Base-by-base conservation (phyloP, 2,329 filamentous ascomycete genomes). In the Trichoderma sp. region DNA sequence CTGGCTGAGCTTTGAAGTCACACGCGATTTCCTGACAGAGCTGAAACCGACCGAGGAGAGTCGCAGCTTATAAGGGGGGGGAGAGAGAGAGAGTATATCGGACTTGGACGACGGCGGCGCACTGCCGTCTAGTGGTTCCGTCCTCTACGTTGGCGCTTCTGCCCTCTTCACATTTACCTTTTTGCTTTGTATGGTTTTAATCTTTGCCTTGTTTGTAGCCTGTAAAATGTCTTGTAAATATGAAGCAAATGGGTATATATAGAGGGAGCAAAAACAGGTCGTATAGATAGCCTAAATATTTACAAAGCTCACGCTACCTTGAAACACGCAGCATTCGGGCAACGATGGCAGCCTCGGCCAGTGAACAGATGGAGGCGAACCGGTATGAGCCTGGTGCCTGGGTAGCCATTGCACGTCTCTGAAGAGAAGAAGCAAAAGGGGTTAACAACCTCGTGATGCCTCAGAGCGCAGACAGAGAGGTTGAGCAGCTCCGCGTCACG, bases 1-100 rank as follows among this genome's bases (percentile, higher is more conserved):
- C 78, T 99, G 95, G 94, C 85, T 98, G 67, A 97, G 93, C 77
- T 99, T 96, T 75, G 95, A 99, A 79, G 81, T 98, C 75, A 94
- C 92, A 9, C 86, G 95, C 69, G 95, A 99, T 78, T 90, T 96
- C 74, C 80, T 98, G 47, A 81, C 96, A 65, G 81, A 80, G 21
- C 75, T 93, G 34, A 84, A 83, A 66, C 43, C 48, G 21, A 44
- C 50, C 17, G 62, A 54, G 26, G 64, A 63, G 9, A 39, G n/a
- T 47, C 41, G 41, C 39, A 45, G 50, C 47, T 54, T 54, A 63
- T 63, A 63, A 47, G 26, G 3, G 21, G 3, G 21, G 21, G 3
- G 28, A 55, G 21, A n/a, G 9, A 34, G 30, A 10, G 30, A 41
- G 30, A 14, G 34, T 14, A 39, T 17, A 45, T 50, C n/a, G 48